Evolutionary conservation across 2,329 filamentous ascomycete species (phyloP).

Genomic region (Pseudocercospora crystallina): DNA sequence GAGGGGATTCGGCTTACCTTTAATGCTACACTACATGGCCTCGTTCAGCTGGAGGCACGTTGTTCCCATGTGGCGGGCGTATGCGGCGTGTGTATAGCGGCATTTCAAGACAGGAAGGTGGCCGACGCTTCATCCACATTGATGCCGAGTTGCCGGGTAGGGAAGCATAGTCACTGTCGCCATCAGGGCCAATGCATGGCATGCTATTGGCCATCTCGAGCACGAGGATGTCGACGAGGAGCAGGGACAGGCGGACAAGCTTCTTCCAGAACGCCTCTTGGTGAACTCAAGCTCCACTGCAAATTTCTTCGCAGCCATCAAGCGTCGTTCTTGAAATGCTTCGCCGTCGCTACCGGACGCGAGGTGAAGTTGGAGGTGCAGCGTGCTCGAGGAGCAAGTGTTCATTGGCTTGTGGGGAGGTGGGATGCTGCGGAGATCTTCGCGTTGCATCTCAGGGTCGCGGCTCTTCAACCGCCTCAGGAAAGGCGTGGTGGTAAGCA

Average conservation of each 20-base stretch:
- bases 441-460: too few relatives aligned
- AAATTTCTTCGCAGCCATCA: neutral
- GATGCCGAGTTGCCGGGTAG: constrained; percentile 18
- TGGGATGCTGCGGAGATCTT: neutral
- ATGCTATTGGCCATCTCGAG: neutral
- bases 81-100: neutral
- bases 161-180: too few relatives aligned
- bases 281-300: constrained; percentile 3
- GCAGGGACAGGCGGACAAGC: neutral
- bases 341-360: neutral
- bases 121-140: constrained; percentile 25
- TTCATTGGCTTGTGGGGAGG: neutral
- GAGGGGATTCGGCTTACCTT: neutral
- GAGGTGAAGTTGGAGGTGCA: neutral
- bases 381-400: neutral
- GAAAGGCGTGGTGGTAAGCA: neutral
- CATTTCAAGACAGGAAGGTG: constrained; percentile 14
- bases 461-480: too few relatives aligned
- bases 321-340: neutral
- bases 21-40: neutral
- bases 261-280: constrained; percentile 1
- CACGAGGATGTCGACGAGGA: neutral
- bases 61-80: neutral
- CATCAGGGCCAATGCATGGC: neutral
- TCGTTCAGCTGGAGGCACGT: neutral